Base-by-base conservation (phyloP, 2,329 filamentous ascomycete genomes). In the Penicillium brevicompactum region DNA sequence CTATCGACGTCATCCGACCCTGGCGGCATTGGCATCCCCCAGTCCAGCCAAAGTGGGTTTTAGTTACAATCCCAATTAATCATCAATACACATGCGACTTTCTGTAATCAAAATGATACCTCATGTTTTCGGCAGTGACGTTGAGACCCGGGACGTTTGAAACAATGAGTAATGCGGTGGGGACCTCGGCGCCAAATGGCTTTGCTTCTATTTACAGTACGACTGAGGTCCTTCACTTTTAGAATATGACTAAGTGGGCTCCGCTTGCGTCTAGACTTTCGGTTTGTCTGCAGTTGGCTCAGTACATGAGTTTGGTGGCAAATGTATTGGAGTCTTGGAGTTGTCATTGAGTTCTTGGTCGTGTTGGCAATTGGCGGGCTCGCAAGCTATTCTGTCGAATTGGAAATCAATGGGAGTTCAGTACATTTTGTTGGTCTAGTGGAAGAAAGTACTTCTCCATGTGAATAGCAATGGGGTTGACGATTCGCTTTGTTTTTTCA, bases 91-190 rank as follows among this genome's bases (percentile, higher is more conserved):
- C 22, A 46, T 27, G 24, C 49, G 27, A 32, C 16, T n/a, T 30
- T 30, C 46, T 40, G 38, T 53, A 27, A 40, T 34, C 31, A 37
- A 41, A 21, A 30, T 13, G 24, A 53, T 18, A 34, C 34, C 31
- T 51, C 49, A 38, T n/a, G 11, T 13, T 10, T 10, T 34, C 31
- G 31, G 31, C 31, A 47, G 38, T 53, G 51, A 53, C 51, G 51
- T 53, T 53, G 50, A 30, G 30, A 42, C 24, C 24, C 24, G 31
- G 30, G 22, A 24, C 45, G 22, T 42, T 16, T 38, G n/a, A 49
- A 47, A 52, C 44, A 34, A 43, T 49, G 51, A 53, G 51, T 49
- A 49, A 53, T 49, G 24, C 2, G n/a, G 51, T 53, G 51, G 51
- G 37, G 45, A 53, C 44, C 43, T 13, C 11, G 18, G n/a, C 18